Conservation (phyloP, 2,329 filamentous ascomycete genomes). For the Aspergillus sp. region DNA sequence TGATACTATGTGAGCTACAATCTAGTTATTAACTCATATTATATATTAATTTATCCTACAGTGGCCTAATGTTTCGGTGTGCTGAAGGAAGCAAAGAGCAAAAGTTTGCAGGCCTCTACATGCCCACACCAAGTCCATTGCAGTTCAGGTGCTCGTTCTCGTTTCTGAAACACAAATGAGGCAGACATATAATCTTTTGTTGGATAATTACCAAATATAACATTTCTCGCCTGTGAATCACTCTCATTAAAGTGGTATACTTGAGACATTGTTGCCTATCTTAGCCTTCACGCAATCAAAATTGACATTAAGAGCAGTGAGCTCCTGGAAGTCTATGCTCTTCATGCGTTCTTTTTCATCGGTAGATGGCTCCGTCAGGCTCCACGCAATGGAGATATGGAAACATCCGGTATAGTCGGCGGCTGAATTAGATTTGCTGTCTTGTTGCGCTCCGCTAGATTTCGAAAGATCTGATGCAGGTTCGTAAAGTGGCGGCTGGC, state of each 20-base stretch:
- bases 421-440: conserved; percentile 5
- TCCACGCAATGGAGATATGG: conserved; percentile 90
- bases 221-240: no score
- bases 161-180: background rate
- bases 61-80: background rate
- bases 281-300: conserved; percentile 70
- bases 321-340: conserved; percentile 23
- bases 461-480: background rate
- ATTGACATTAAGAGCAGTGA: conserved; percentile 49
- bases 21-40: no score
- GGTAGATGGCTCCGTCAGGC: conserved; percentile 55
- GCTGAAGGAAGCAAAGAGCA: background rate
- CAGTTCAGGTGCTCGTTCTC: background rate
- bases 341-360: conserved; percentile 39
- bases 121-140: background rate
- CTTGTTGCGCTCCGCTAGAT: background rate
- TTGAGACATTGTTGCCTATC: conserved; percentile 67
- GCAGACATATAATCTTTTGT: background rate
- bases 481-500: conserved; percentile 70
- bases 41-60: background rate
- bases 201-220: background rate
- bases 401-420: conserved; percentile 61
- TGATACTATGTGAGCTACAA: background rate
- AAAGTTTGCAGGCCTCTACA: background rate
- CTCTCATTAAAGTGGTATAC: conserved; percentile 24